Base-by-base conservation (phyloP, 2,329 filamentous ascomycete genomes). In the Sodiomyces alkalinus region DNA sequence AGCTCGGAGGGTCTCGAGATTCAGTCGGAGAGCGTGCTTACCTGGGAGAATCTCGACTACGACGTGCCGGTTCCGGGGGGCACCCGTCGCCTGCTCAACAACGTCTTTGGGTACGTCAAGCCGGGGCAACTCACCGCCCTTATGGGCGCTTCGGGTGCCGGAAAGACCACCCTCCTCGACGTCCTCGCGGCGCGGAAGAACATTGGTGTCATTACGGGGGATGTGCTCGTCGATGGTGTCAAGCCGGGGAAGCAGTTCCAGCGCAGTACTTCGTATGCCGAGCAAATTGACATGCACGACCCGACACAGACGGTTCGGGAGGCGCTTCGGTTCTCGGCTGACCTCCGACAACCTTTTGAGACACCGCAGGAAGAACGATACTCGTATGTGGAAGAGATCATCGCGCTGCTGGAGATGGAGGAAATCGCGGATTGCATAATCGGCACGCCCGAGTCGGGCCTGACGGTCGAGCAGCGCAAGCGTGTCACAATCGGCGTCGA, bases 401-500 rank as follows among this genome's bases (percentile, higher is more conserved):
- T 74, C 24, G 53, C 61, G 2, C 51, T 73, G 5, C 45, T 73
- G 4, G 67, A 72, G 41, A 70, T 73, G 57, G 66, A 71, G 42
- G 39, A 54, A 6, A 67, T 70, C 21, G 67, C 68, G 2, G 68
- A 73, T 43, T 65, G 62, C 31, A 64, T 72, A 18, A 70, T 73
- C 27, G 67, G 68, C 17, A 56, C 52, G 3, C 58, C 64, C 4
- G 67, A 86, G 43, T 76, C 80, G 44, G 83, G 80, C 36, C 58
- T 80, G 15, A 79, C 74, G 4, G 67, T 72, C 9, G 69, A 74
- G 43, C 66, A 74, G 49, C 60, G 67, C 27, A 74, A 74, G 53
- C 79, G 82, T 42, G 69, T 92, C n/a, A 93, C 85, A 1, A 92
- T 93, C 33, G 85, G 81, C 41, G 82, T 93, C 7, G 85, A 93